Evolutionary conservation across 2,329 filamentous ascomycete species (phyloP), one percentile per base, ranked within the genome.

Genomic region (Sclerotiophoma versabilis): DNA sequence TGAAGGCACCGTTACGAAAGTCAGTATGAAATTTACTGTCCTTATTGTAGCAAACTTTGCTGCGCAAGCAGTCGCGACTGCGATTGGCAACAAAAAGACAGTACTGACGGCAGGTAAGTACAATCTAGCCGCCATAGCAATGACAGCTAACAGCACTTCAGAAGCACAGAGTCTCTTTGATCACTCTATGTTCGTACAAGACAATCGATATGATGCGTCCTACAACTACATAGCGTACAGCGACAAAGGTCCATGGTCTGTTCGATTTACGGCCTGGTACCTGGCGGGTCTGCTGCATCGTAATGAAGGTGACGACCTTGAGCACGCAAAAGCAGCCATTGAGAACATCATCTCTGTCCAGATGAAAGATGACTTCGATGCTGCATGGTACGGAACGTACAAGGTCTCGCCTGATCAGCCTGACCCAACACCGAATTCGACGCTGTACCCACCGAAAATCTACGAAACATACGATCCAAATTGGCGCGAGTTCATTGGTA

Each of bases 191-290:
- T 53, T 51, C 6, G 36, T 62, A 2, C 57, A 57, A 12, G 77
- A 80, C 47, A 64, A 66, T 2, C 65, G 77, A 34, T 80, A 71
- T 46, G 78, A 80, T 54, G 61, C 70, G 7, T 74, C 69, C 2
- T 80, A 80, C 58, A 76, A 77, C 19, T 76, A 75, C 38, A 73
- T 80, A 20, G 74, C 64, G 56, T 80, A 79, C 44, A 68, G 69
- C 10, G 75, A 79, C 39, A 77, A 75, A 3, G 78, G 79, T 0
- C 74, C 74, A 17, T 79, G 77, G 74, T 77, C 72, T 3, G 65
- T 73, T 27, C 70, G 78, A 9, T 80, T 80, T 42, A 79, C 77
- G 1, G 74, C 76, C 0, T 79, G 77, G 77, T 78, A 79, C 41
- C 62, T 75, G 3, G 64, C 75, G 0, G 77, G 76, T 1, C 54